Base-by-base conservation (phyloP, 1,284 basidiomycete species). In the Wallemia mellicola region DNA sequence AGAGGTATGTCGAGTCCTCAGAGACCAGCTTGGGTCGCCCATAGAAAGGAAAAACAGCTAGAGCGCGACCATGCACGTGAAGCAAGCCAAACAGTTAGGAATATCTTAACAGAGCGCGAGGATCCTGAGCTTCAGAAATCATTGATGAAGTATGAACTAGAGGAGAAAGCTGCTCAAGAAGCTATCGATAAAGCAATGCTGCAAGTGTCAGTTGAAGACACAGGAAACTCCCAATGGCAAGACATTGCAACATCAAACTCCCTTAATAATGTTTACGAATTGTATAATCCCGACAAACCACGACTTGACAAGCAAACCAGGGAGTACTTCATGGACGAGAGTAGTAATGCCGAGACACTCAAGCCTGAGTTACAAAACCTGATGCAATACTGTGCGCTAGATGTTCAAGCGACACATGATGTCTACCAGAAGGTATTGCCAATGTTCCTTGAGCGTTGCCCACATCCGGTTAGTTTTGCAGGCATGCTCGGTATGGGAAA, bases 1-100 rank as follows among this genome's bases (percentile, higher is more conserved):
- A 82, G 84, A 62, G 92, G 94, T 3, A 92, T 98, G 61, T 92
- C 89, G 0, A 89, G 86, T 0, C 84, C 89, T 63, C 94, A 98
- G 68, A 80, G 91, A 0, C 86, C 88, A 0, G 83, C 84, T 1
- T 98, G 91, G 89, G 79, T 82, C 71, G 81, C 82, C 66, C 76
- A 79, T 60, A 86, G 86, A 66, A 68, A 71, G 22, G 80, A 81
- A 66, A 73, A 75, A 58, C 70, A 70, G 54, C 7, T 57, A 28
- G 9, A 74, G 75, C 65, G 72, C 57, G 73, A 76, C 63, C 75
- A 71, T 65, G 75, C 72, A 56, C 74, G 74, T 30, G 81, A 83
- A 67, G 79, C 78, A 0, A 71, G 77, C 2, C 75, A 79, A 61
- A 75, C 74, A 0, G 73, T 78, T 24, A 64, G 73, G 9, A 24